Base-by-base conservation (phyloP, 371 early-diverging fungal genomes). In the Apophysomyces elegans region DNA sequence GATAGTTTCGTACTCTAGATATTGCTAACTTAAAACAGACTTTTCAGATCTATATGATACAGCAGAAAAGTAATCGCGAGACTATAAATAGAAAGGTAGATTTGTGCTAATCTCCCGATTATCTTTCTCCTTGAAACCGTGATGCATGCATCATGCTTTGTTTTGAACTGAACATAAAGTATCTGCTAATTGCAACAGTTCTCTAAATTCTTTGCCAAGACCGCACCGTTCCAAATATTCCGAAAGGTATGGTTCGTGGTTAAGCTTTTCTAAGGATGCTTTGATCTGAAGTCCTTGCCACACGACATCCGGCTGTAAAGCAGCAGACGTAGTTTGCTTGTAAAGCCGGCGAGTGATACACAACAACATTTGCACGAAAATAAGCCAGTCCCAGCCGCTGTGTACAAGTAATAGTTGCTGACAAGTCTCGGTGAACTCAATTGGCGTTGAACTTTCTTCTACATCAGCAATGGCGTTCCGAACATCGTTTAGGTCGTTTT, bases 371-470 rank as follows among this genome's bases (percentile, higher is more conserved):
- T 59, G 58, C 5, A 72, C 44, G 50, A 81, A 73, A 18, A 68
- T 67, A 5, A 35, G 67, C 86, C 86, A 86, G 63, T 86, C 78
- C 88, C 88, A 88, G 0, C 88, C 88, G 58, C 85, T 84, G 59
- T 88, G 87, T 8, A 75, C 56, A 14, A 84, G 61, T 37, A 88
- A 61, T 26, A 86, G 41, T 0, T 71, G 68, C n/a, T 88, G 86
- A 60, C 85, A 84, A 4, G 80, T 78, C 18, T 76, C 68, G 6
- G 74, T 69, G 74, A 83, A 88, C 32, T 86, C 87, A 5, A 62
- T 35, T n/a, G 69, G 65, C 0, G 70, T 56, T 79, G 86, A 79
- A 58, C 61, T 66, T 7, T 81, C 83, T 13, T 76, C 69, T 9
- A 88, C 56, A 66, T 92, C 88, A 1, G 77, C 69, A 64, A 92